Evolutionary conservation across 1,284 basidiomycete species (phyloP).

Genomic region (Irpex sp.): DNA sequence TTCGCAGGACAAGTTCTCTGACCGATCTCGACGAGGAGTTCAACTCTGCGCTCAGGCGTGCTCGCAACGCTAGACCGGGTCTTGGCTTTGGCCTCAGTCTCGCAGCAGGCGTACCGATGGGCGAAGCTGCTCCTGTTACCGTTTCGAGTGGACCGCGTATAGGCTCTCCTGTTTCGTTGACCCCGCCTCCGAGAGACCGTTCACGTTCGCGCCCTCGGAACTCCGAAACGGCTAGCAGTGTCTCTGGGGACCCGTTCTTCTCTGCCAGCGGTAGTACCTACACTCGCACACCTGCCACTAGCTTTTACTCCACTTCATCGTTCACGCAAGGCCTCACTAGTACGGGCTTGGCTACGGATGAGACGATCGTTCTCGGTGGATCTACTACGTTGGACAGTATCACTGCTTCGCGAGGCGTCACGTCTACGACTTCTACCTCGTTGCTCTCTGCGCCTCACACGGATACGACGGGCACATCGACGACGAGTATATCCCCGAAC

Average conservation of each 20-base stretch:
- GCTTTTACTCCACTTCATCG: slow-evolving; percentile 31
- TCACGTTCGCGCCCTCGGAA: slow-evolving; percentile 24
- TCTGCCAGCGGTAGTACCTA: slow-evolving; percentile 32
- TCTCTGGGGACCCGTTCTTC: slow-evolving; percentile 59
- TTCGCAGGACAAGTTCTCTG: slow-evolving; percentile 71
- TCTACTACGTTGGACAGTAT: slow-evolving; percentile 37
- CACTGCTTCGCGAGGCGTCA: slow-evolving; percentile 53
- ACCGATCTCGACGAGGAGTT: slow-evolving; percentile 75
- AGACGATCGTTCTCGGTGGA: slow-evolving; percentile 32
- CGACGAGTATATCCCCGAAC: slow-evolving; percentile 29
- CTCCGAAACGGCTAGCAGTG: slow-evolving; percentile 34
- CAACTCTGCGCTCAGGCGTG: slow-evolving; percentile 42
- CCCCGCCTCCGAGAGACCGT: slow-evolving; percentile 54
- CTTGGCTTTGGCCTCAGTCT: slow-evolving; percentile 43
- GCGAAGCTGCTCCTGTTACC: slow-evolving; percentile 47
- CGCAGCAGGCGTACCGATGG: slow-evolving; percentile 32
- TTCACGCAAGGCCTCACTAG: slow-evolving; percentile 21
- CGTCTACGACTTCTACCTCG: slow-evolving; percentile 38
- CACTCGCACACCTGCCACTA: slow-evolving; percentile 31
- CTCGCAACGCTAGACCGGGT: slow-evolving; percentile 40
- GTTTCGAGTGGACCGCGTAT: slow-evolving; percentile 53
- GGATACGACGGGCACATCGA: slow-evolving; percentile 20
- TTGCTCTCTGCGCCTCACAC: too few species aligned
- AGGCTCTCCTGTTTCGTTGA: slow-evolving; percentile 51
- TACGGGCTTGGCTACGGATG: slow-evolving; percentile 21